These are phyloP conservation scores for Argentina anserina DNA, from an alignment of 306 rosid species.

Conservation along the genomic window DNA sequence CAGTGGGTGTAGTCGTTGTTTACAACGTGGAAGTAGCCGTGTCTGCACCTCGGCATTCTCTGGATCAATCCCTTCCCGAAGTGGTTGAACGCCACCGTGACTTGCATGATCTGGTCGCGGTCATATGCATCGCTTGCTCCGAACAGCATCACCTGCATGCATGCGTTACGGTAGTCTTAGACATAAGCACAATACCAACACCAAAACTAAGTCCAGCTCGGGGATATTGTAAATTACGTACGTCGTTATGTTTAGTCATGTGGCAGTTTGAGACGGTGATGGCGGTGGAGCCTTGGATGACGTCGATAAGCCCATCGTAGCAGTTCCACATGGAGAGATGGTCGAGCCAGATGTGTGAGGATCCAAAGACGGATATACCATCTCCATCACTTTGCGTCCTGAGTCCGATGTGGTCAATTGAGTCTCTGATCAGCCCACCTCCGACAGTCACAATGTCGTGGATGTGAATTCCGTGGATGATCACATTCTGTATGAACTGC, in stretches of 20 bases:
- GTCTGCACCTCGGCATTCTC: constrained; percentile 69
- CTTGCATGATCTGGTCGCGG: constrained; percentile 50
- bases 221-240: not conserved
- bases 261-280: constrained; percentile 79
- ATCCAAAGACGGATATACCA: constrained; percentile 59
- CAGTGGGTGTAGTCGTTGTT: constrained; percentile 88
- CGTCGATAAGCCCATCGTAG: constrained; percentile 70
- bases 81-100: constrained; percentile 67
- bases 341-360: constrained; percentile 77
- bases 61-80: constrained; percentile 66
- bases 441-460: constrained; percentile 2
- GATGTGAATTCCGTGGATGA: constrained; percentile 59
- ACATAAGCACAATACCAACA: not conserved
- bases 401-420: constrained; percentile 41
- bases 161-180: not conserved
- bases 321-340: constrained; percentile 61
- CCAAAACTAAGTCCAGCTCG: not conserved
- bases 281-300: constrained; percentile 64
- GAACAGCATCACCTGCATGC: constrained; percentile 54
- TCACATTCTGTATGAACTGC: constrained; percentile 50
- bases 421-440: constrained; percentile 71
- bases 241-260: constrained; percentile 62
- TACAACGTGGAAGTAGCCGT: constrained; percentile 65
- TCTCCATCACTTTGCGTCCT: constrained; percentile 69
- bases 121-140: constrained; percentile 43